phyloP scores from a whole-genome alignment of 2,329 filamentous ascomycete species.

The Botrytis sinoallii region DNA sequence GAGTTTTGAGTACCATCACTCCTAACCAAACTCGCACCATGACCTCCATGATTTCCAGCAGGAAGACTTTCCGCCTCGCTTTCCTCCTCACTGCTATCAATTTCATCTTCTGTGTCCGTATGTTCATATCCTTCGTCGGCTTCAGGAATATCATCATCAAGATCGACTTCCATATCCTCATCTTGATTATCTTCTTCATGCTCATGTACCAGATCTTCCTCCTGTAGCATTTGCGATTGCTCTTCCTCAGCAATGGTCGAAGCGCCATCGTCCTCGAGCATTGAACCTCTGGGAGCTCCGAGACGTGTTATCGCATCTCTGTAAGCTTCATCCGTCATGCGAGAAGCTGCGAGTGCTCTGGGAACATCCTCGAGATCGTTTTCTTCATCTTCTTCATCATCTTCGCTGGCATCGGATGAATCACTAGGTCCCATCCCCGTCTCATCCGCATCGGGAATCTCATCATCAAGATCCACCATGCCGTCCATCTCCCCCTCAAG shows the following conservation, averaged over 20 bases:
- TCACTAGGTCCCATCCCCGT: slow-evolving; percentile 36
- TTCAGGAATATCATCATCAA: slow-evolving; percentile 67
- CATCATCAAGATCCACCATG: slow-evolving; percentile 65
- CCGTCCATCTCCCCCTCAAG: slow-evolving; percentile 45
- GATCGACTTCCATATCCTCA: slow-evolving; percentile 56
- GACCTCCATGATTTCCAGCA: slow-evolving; percentile 19
- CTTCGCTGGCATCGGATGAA: slow-evolving; percentile 43
- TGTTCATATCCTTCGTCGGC: slow-evolving; percentile 65
- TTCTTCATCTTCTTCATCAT: slow-evolving; percentile 40
- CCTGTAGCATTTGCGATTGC: slow-evolving; percentile 58
- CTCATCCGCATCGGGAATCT: slow-evolving; percentile 62
- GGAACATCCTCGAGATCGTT: slow-evolving; percentile 39
- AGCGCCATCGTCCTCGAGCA: slow-evolving; percentile 45
- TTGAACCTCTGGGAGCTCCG: slow-evolving; percentile 45
- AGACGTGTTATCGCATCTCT: slow-evolving; percentile 55
- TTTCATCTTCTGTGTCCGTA: slow-evolving; percentile 69
- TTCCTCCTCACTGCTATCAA: slow-evolving; percentile 47
- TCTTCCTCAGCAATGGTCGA: slow-evolving; percentile 55
- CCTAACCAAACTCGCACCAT: slow-evolving; percentile 35
- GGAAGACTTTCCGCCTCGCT: slow-evolving; percentile 40
- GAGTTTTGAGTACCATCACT: slow-evolving; percentile 39
- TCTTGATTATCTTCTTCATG: slow-evolving; percentile 36
- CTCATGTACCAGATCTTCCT: slow-evolving; percentile 53
- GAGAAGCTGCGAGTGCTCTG: slow-evolving; percentile 36
- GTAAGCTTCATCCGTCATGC: slow-evolving; percentile 59